Evolutionary conservation across 1,284 basidiomycete species (phyloP), one percentile per base, ranked within the genome.

Genomic region (Thelephora terrestris): DNA sequence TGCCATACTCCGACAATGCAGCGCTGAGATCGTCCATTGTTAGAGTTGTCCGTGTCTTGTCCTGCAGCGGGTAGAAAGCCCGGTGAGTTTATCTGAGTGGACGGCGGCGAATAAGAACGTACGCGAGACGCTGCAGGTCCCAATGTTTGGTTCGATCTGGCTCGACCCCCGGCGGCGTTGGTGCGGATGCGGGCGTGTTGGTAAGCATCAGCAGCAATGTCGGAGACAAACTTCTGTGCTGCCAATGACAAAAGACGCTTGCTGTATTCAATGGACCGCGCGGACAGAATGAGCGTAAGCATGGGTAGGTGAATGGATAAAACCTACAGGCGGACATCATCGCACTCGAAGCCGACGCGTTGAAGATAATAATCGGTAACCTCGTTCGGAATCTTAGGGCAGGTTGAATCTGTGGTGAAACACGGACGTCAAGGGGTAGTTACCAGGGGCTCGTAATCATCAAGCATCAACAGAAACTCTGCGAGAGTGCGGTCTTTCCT

Each of bases 361-460:
- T 99, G 93, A 9, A 99, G 79, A 67, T 97, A 99, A 66, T 95
- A 97, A 61, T 97, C 92, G 4, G 95, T 96, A 14, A 99, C 93
- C 65, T 99, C 93, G 63, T 95, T 96, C 2, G 96, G 96, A 56
- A 99, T 93, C 91, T 96, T 61, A 27, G 14, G 39, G n/a, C 6
- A 23, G 17, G 34, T 24, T 9, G 18, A 5, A 46, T 36, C 20
- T 50, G 46, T 35, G 21, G 23, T 45, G 23, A 7, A 39, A 36
- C 29, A 10, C 29, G 18, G n/a, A 36, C 7, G 32, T 25, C 9
- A 10, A 7, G 27, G 27, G 37, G 39, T 10, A 73, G 80, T 53
- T 58, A 94, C 92, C 64, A 99, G 65, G 34, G 96, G 96, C 58
- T 96, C 91, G 64, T 97, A 97, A 39, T 95, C 92, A 60, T 99